phyloP scores from a whole-genome alignment of 2,329 filamentous ascomycete species.

The Penicillium sclerotigenum region DNA sequence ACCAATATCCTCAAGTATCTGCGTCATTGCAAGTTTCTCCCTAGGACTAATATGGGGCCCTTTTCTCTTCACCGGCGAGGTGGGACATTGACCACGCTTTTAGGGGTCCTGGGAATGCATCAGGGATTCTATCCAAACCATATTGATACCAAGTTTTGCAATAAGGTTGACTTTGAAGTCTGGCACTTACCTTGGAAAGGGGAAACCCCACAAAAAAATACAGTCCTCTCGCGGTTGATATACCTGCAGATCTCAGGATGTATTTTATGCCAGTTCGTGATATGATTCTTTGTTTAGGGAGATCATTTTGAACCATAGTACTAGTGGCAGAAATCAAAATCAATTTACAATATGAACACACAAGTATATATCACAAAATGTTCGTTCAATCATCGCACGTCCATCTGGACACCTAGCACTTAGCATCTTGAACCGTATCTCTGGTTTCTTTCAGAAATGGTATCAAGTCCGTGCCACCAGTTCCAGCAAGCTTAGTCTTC shows the following conservation, averaged over 20 bases:
- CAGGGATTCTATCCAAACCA: not conserved
- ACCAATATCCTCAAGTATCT: not conserved
- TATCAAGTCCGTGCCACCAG: conserved; percentile 53
- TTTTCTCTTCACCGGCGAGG: not conserved
- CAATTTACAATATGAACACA: not conserved
- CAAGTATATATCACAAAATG: not conserved
- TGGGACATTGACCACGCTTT: not conserved
- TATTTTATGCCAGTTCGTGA: not conserved
- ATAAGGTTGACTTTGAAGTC: not conserved
- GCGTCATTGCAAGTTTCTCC: not conserved
- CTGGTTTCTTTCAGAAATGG: conserved; percentile 53
- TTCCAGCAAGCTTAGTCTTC: conserved; percentile 45
- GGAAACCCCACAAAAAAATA: not conserved
- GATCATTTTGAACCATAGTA: not conserved
- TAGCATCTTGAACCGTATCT: conserved; percentile 49
- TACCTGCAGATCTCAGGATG: not conserved
- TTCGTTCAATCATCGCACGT: conserved; percentile 1
- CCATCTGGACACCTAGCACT: conserved; percentile 23
- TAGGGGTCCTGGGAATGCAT: not conserved
- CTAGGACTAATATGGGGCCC: not conserved
- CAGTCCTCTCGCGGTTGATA: not conserved
- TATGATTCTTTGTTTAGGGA: not conserved
- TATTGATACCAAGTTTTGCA: not conserved
- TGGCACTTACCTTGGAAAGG: not conserved
- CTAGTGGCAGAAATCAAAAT: not conserved